These are phyloP conservation scores for Acacia concinna DNA, from an alignment of 331 rosid genomes.

Conservation along the genomic window DNA sequence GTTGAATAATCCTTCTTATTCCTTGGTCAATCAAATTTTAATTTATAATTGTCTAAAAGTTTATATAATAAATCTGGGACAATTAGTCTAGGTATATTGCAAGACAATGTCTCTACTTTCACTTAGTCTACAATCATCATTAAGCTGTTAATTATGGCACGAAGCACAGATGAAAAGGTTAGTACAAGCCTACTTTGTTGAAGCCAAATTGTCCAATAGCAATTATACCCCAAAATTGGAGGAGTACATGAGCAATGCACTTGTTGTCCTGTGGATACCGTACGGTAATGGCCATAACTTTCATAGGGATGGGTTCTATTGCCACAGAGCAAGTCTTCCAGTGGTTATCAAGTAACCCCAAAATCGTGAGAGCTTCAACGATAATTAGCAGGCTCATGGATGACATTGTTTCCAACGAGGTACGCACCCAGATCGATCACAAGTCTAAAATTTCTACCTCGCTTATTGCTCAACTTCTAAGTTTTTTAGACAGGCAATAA, in stretches of 20 bases:
- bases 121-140: too few relatives aligned
- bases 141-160: background rate
- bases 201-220: background rate
- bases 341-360: slow-evolving; percentile 25
- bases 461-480: background rate
- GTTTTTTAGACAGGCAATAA: background rate
- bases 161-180: background rate
- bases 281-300: background rate
- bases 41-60: too few relatives aligned
- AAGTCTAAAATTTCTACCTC: background rate
- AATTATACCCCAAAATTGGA: background rate
- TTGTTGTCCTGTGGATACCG: background rate
- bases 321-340: slow-evolving; percentile 32
- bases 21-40: too few relatives aligned
- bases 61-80: too few relatives aligned
- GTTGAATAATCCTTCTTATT: too few relatives aligned
- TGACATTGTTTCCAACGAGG: slow-evolving; percentile 37
- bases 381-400: slow-evolving; percentile 26
- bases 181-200: background rate
- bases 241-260: background rate
- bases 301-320: slow-evolving; percentile 40
- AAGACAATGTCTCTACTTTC: too few relatives aligned
- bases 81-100: too few relatives aligned
- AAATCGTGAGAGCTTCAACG: slow-evolving; percentile 20
- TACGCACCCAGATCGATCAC: background rate